Conservation (phyloP, 352 stramenopile genomes). For the Globisporangium nodosum region DNA sequence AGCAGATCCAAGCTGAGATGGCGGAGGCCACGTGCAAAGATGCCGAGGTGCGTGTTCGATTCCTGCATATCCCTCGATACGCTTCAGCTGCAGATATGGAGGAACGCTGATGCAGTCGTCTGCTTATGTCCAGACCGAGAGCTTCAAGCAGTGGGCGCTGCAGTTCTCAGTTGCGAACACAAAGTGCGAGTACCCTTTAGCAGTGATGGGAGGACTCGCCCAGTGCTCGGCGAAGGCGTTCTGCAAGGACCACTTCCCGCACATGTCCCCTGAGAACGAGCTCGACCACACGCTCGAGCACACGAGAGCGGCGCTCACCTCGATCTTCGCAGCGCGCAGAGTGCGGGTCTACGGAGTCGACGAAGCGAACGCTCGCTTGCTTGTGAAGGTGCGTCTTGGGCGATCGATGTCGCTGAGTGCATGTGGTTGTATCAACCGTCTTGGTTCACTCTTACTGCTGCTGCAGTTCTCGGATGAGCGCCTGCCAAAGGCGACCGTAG, state of each 20-base stretch:
- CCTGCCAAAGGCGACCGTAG: conserved; percentile 30
- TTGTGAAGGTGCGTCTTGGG: conserved; percentile 46
- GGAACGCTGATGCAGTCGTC: not conserved
- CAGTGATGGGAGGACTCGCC: conserved; percentile 34
- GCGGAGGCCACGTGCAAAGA: conserved; percentile 24
- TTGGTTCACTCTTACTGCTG: not conserved
- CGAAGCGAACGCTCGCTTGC: conserved; percentile 22
- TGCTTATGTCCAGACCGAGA: conserved; percentile 36
- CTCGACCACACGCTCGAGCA: conserved; percentile 73
- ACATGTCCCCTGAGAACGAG: conserved; percentile 73
- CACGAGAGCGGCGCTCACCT: conserved; percentile 46
- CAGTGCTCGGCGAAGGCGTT: conserved; percentile 64
- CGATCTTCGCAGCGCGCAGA: conserved; percentile 47
- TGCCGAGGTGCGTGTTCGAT: conserved; percentile 25
- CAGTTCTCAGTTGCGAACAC: conserved; percentile 51
- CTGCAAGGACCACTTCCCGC: conserved; percentile 70
- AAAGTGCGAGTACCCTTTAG: conserved; percentile 27
- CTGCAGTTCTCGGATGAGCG: conserved; percentile 57
- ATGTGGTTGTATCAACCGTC: conserved; percentile 1
- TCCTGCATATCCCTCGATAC: too few species aligned
- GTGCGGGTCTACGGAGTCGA: conserved; percentile 67
- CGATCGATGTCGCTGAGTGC: not conserved
- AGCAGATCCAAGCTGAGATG: conserved; percentile 39
- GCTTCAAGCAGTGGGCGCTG: conserved; percentile 68
- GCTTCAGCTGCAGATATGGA: not conserved